Conservation (phyloP, 345 rosid genomes). For the Linum trigynum region DNA sequence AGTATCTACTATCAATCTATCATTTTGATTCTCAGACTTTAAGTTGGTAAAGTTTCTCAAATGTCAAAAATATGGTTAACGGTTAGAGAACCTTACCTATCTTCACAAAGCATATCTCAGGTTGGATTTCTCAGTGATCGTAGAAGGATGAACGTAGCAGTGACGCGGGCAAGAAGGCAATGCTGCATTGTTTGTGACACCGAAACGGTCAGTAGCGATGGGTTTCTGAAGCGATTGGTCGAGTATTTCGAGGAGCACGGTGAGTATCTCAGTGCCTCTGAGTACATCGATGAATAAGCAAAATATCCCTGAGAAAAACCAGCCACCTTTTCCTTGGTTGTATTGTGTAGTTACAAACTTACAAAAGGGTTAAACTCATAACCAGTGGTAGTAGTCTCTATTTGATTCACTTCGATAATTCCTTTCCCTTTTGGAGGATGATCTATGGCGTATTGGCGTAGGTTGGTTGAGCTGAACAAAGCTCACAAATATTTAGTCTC, state of each 20-base stretch:
- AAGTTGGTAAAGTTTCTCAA: neutral
- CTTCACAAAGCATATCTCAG: conserved; percentile 24
- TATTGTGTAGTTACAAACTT: too few relatives aligned
- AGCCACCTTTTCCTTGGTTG: too few relatives aligned
- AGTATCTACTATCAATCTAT: neutral
- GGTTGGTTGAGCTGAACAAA: too few relatives aligned
- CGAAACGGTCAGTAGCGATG: conserved; percentile 65
- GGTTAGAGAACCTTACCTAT: conserved; percentile 3
- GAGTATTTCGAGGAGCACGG: conserved; percentile 90
- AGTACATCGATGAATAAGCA: conserved; percentile 37
- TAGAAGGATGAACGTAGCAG: conserved; percentile 93
- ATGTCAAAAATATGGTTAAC: neutral
- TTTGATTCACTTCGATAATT: too few relatives aligned
- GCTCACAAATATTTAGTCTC: too few relatives aligned
- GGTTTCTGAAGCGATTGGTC: conserved; percentile 61
- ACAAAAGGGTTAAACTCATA: too few relatives aligned
- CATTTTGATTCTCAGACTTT: conserved; percentile 1
- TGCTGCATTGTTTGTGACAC: conserved; percentile 87
- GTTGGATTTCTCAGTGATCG: conserved; percentile 78
- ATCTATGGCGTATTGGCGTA: too few relatives aligned
- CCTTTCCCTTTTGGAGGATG: too few relatives aligned
- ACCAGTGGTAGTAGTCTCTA: too few relatives aligned
- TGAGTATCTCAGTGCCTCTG: conserved; percentile 89
- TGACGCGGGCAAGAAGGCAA: conserved; percentile 86
- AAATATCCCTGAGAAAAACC: neutral